Percentiles rank a stretch among this genome's conserved stretches.
Conservation (phyloP, 1,284 basidiomycete genomes). For the Athelia psychrophila region DNA sequence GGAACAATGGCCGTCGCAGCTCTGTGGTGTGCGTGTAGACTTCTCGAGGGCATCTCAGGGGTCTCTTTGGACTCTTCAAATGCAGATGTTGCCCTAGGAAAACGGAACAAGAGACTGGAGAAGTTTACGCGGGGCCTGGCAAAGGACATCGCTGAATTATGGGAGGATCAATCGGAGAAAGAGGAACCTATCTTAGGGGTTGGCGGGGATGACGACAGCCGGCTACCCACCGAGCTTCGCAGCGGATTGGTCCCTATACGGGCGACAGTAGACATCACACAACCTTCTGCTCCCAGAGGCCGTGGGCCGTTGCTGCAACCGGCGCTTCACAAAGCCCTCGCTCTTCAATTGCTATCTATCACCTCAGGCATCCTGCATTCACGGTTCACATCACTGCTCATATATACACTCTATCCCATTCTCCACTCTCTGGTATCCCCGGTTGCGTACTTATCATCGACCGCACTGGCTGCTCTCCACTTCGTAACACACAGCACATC, state of each 20-base stretch:
- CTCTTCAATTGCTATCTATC: conserved; percentile 73
- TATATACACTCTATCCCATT: conserved; percentile 80
- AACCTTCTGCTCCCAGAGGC: conserved; percentile 19
- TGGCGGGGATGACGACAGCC: conserved; percentile 26
- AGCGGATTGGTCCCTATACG: conserved; percentile 47
- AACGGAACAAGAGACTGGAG: conserved; percentile 47
- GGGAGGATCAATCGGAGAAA: conserved; percentile 48
- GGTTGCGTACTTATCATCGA: conserved; percentile 60
- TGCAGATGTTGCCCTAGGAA: conserved; percentile 17
- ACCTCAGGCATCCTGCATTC: conserved; percentile 63
- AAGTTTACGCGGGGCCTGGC: conserved; percentile 66
- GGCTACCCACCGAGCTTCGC: conserved; percentile 40
- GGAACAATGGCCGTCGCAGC: conserved; percentile 61
- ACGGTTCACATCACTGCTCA: conserved; percentile 69
- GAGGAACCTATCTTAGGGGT: conserved; percentile 16
- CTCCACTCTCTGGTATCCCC: conserved; percentile 80
- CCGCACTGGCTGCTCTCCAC: conserved; percentile 67
- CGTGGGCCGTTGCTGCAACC: conserved; percentile 32
- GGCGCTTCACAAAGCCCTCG: conserved; percentile 56
- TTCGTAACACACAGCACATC: conserved; percentile 70
- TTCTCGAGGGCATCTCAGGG: conserved; percentile 69
- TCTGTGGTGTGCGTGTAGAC: conserved; percentile 76
- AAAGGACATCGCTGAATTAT: conserved; percentile 63
- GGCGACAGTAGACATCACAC: conserved; percentile 41
- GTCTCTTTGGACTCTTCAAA: conserved; percentile 36